Evolutionary conservation across 306 rosid genomes (phyloP).

Genomic region (Dalbergia cochinchinensis): DNA sequence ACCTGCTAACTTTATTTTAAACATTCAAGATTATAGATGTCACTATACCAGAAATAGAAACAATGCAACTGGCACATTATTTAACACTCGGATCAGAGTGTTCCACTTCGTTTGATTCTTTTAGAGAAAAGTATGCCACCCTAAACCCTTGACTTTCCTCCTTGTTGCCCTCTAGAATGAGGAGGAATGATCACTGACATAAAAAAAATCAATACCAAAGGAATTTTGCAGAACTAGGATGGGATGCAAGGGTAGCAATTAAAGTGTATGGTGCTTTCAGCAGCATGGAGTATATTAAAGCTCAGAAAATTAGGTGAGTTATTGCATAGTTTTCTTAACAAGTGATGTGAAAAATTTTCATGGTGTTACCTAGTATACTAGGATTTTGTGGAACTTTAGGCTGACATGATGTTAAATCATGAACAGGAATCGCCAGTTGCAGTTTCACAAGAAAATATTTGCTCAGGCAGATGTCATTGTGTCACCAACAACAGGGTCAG

Average conservation of each 20-base stretch:
- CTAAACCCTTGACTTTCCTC: constrained; percentile 27
- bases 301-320: constrained; percentile 79
- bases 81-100: constrained; percentile 85
- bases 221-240: constrained; percentile 70
- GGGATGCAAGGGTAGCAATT: constrained; percentile 90
- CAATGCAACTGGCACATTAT: constrained; percentile 91
- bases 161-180: constrained; percentile 7
- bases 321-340: constrained; percentile 15
- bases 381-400: neutral
- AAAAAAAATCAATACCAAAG: constrained; percentile 50
- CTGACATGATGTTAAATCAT: constrained; percentile 11
- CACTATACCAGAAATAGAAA: constrained; percentile 92
- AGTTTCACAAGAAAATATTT: constrained; percentile 74
- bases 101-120: constrained; percentile 63
- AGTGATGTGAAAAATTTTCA: neutral
- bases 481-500: constrained; percentile 88
- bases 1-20: constrained; percentile 27
- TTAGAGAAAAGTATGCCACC: constrained; percentile 60
- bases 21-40: constrained; percentile 70
- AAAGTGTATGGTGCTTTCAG: constrained; percentile 76
- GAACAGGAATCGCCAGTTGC: constrained; percentile 83
- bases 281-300: constrained; percentile 84
- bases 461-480: constrained; percentile 84
- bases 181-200: constrained; percentile 45
- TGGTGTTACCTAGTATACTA: neutral